Base-by-base conservation (phyloP, 805 yeast species). In the Kuraishia floccosa region DNA sequence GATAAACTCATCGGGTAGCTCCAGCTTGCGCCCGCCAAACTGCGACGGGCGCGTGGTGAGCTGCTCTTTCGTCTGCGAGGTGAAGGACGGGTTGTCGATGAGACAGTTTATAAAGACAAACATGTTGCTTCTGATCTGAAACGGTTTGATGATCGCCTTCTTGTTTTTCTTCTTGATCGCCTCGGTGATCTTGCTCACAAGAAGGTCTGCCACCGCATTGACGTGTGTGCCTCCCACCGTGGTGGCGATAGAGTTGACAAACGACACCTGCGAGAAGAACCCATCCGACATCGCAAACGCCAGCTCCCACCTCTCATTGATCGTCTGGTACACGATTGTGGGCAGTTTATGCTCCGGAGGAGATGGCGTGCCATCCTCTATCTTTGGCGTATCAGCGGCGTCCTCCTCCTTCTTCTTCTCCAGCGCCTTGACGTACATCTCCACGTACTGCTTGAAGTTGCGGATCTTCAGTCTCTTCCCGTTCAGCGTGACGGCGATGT, bases 181-280 rank as follows among this genome's bases (percentile, higher is more conserved):
- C 10, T 82, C 96, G 34, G 75, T 58, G 34, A 87, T 70, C 51
- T 83, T 86, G 38, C 66, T 72, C 17, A 84, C 78, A 33, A 91
- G 68, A 58, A 87, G 84, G 52, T 89, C 96, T 4, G 93, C 64
- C 19, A 87, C 68, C 49, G 78, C 74, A 41, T 79, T 86, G 22
- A 86, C 93, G 52, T 91, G 98, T 0, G 98, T 82, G 43, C 98
- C 98, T 37, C 98, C 98, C 1, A 89, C 61, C 0, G 97, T 89
- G 0, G 98, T 91, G 1, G 98, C 98, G 50, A 91, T 91, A 5
- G 96, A 86, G 52, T 91, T 91, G 11, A 91, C 98, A 58, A 91
- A 91, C 22, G 96, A 87, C 26, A 91, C 91, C 53, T 91, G 98
- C 44, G 84, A 83, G 56, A 91, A 91, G 2, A 71, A 58, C 4